Base-by-base conservation (phyloP, 306 rosid genomes). In the Ammopiptanthus mongolicus region DNA sequence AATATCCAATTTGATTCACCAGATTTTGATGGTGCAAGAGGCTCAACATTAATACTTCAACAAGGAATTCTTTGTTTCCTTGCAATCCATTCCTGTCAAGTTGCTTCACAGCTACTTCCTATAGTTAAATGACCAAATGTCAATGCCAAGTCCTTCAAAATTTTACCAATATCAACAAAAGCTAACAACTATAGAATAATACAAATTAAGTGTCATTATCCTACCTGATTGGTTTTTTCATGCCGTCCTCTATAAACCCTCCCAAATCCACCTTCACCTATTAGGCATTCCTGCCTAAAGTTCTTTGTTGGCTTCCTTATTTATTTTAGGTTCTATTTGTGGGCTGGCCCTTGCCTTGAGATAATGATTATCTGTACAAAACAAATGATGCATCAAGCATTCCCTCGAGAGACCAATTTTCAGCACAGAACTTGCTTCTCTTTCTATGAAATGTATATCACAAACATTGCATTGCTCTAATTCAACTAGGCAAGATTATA, bases 41-140 rank as follows among this genome's bases (percentile, higher is more conserved):
- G 73, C 98, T 95, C 62, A 95, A 84, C 98, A 95, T 91, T 74
- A 95, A 60, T 41, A 95, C 98, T 84, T 95, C 97, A 63, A 95
- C 98, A 66, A 95, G 97, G 72, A 95, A 95, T 76, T 95, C 98
- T 80, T 91, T 86, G 44, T 95, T 95, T 25, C 98, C 98, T 84
- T 95, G 98, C 80, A 95, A 76, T 86, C 98, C 98, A 92, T 92
- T 95, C 69, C 98, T 88, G 75, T 95, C 97, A 50, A 95, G 96
- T 81, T 95, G 98, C 88, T 95, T 95, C 83, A 95, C 97, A 58
- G 98, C 98, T 31, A 88, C 96, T 71, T 83, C 84, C 98, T 93
- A 73, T 29, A 68, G n/a, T 39, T 28, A 59, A 69, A 65, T 57
- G 5, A 57, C 62, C 48, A 73, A 73, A 60, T 60, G 6, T 76